Evolutionary conservation across 352 stramenopile genomes (phyloP).

Genomic region (Phytopythium chamaehyphon): DNA sequence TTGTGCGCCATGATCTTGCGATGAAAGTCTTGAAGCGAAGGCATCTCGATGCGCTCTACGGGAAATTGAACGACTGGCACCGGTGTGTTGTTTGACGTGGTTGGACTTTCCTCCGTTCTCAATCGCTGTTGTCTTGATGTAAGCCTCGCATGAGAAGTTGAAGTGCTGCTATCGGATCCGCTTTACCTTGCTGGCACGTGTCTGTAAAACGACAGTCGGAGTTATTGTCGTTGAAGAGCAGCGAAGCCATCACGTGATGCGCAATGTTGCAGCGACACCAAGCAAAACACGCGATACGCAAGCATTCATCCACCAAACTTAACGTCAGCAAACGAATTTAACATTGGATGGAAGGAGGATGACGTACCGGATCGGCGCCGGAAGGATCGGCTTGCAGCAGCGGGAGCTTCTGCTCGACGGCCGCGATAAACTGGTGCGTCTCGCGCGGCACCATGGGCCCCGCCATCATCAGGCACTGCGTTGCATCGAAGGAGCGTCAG

Average conservation of each 20-base stretch:
- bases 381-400: not conserved
- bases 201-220: not conserved
- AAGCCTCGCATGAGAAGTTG: constrained; percentile 1
- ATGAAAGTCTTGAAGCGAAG: constrained; percentile 60
- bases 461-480: constrained; percentile 66
- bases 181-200: constrained; percentile 18
- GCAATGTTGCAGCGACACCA: constrained; percentile 14
- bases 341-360: not conserved
- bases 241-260: constrained; percentile 13
- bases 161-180: not conserved
- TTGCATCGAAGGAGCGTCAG: no score
- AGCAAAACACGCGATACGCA: constrained; percentile 19
- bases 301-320: not conserved
- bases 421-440: constrained; percentile 46
- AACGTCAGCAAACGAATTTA: not conserved
- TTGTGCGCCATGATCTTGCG: constrained; percentile 47
- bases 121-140: not conserved
- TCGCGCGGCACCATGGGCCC: constrained; percentile 37
- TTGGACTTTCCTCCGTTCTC: constrained; percentile 12
- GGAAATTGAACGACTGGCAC: constrained; percentile 24
- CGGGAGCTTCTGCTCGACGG: constrained; percentile 24
- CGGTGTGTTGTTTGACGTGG: not conserved
- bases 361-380: not conserved
- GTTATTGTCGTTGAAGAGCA: not conserved
- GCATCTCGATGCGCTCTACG: constrained; percentile 36